Base-by-base conservation (phyloP, 2,329 filamentous ascomycete genomes). In the Aspergillus hortae region DNA sequence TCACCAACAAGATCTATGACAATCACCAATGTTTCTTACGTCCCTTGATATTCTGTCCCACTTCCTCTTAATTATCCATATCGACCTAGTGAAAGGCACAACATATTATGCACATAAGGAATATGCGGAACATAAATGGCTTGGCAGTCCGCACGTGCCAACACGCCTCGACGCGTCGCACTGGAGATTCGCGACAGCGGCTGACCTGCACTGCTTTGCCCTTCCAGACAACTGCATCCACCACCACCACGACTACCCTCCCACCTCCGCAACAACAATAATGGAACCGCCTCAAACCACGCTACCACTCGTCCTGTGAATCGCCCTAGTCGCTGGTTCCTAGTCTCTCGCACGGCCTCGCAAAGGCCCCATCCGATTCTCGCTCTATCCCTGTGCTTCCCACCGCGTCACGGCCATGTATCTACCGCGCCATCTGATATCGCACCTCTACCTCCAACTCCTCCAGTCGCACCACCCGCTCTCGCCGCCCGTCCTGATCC, bases 371-470 rank as follows among this genome's bases (percentile, higher is more conserved):
- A n/a, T 35, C 5, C n/a, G 33, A 10, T 35, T 35, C 35, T 30
- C 27, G 27, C 6, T 30, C 35, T 38, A 38, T 38, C 35, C 27
- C 27, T 23, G 23, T 35, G 3, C 33, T 17, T 38, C 6, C 35
- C 35, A n/a, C 35, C 14, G 14, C 35, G 35, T 38, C 35, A 38
- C 35, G 35, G 63, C 66, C 71, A 99, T 99, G 94, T 95, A 96
- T 86, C 87, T 99, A 58, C 94, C 92, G 66, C 89, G 94, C 60
- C 82, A 84, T 59, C 81, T 96, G 58, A 88, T 97, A 68, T 89
- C 91, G 46, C 92, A 92, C 64, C 85, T 97, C 64, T 99, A 99
- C 78, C 82, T 83, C 54, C 89, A 96, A 73, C 88, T 99, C 51
- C 85, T 95, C 71, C 84, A 83, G 71, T 88, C 89, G 42, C 87